phyloP scores from a whole-genome alignment of 2,329 filamentous ascomycete genomes.

The Monilinia fructigena region DNA sequence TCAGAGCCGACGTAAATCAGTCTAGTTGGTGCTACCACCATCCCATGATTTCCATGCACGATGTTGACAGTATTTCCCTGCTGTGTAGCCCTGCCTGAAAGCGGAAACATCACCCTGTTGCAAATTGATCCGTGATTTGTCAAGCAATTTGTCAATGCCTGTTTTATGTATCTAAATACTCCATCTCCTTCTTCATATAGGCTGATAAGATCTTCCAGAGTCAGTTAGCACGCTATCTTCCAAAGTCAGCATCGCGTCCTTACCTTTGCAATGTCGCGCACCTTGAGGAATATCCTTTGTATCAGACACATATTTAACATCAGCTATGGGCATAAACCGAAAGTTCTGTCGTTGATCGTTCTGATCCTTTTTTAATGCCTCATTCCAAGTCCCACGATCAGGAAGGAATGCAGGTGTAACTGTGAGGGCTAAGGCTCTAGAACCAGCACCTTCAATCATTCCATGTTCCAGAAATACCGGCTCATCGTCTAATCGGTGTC shows the following conservation, averaged over 20 bases:
- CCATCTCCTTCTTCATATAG: background rate
- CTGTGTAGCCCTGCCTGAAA: background rate
- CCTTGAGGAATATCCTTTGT: background rate
- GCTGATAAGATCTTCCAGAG: background rate
- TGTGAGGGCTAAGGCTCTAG: background rate
- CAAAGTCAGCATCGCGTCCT: background rate
- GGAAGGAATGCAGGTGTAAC: background rate
- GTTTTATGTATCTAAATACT: background rate
- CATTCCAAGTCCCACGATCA: background rate
- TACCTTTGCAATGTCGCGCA: background rate
- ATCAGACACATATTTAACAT: background rate
- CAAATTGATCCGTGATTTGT: background rate
- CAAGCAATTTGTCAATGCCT: background rate
- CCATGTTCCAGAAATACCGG: background rate
- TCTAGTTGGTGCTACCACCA: background rate
- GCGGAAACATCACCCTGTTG: background rate
- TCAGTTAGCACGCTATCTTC: background rate
- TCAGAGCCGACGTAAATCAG: background rate
- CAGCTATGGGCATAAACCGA: background rate
- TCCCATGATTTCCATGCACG: background rate
- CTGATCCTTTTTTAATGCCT: background rate
- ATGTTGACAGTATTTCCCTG: background rate
- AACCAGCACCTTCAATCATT: background rate
- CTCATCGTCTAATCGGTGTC: background rate
- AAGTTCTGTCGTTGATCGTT: background rate